Evolutionary conservation across 139 green algal species (phyloP), one percentile per base, ranked within the genome.

Genomic region (Nannochloris sp.): DNA sequence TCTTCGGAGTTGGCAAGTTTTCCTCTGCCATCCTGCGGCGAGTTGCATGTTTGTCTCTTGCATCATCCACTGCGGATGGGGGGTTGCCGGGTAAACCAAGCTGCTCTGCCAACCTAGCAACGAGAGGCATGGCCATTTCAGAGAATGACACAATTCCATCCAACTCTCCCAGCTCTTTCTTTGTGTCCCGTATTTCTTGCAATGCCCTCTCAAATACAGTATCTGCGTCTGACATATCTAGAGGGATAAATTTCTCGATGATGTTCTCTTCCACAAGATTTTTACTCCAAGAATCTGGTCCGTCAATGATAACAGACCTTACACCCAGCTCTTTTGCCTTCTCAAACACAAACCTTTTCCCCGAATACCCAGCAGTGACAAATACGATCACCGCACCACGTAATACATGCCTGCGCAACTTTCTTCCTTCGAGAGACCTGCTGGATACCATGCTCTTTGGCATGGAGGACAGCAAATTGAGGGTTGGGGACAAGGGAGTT

Each of bases 311-410:
- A 23, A 94, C 76, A 34, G 36, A 64, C 15, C 81, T 67, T 24
- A 95, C 70, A 21, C 89, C 89, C 34, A 96, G 79, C 74, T 91
- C 75, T 66, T 89, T 83, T 48, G 80, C 79, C 61, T 81, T 81
- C 75, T 96, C 88, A 66, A 93, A 95, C 31, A 96, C 89, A 78
- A 96, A 96, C 49, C 85, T 81, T 75, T 93, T 79, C 48, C 68
- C 68, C 57, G 68, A 82, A 80, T 88, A 90, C 55, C 86, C 86
- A 8, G 87, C 85, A 2, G 85, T 92, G 18, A 95, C 79, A 53
- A 92, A 91, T 29, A 91, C 85, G 7, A 95, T 69, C 2, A 94
- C 84, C 0, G 81, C 78, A 57, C 86, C 87, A 43, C 76, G 72
- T 44, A 95, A 77, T 67, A 89, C 80, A 55, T 82, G 56, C 31